Evolutionary conservation across 1,284 basidiomycete genomes (phyloP).

Genomic region (Coriolopsis trogii): DNA sequence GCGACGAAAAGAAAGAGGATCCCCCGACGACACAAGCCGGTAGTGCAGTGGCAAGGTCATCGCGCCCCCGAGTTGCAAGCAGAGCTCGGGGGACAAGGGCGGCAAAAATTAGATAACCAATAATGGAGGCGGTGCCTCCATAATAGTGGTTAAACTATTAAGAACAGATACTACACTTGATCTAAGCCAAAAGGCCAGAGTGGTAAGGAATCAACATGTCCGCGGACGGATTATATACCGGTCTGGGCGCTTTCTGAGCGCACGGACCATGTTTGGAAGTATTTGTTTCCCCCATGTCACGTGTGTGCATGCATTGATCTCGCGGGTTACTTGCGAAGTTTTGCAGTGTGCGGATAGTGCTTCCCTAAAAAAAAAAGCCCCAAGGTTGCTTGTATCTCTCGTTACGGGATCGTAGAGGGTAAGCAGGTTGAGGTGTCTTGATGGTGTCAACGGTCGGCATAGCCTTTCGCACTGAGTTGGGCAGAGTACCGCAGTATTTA

Average conservation of each 20-base stretch:
- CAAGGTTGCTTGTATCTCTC: no score
- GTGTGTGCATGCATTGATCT: no score
- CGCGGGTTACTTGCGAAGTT: no score
- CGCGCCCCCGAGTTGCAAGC: conserved; percentile 28
- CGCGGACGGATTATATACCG: conserved; percentile 4
- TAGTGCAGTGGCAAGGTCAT: conserved; percentile 28
- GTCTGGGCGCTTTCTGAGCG: neutral
- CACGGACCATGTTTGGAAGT: conserved; percentile 17
- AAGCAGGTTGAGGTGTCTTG: no score
- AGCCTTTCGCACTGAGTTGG: no score
- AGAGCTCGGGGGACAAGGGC: conserved; percentile 26
- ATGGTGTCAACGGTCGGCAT: no score
- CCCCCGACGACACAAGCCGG: conserved; percentile 21
- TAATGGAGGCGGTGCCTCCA: conserved; percentile 38
- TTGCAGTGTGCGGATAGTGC: neutral
- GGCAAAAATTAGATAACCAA: conserved; percentile 34
- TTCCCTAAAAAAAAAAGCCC: no score
- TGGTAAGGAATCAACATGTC: conserved; percentile 46
- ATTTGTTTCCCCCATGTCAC: neutral
- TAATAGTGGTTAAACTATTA: conserved; percentile 83
- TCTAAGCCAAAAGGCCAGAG: conserved; percentile 96
- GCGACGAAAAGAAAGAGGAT: conserved; percentile 54
- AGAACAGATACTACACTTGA: conserved; percentile 97
- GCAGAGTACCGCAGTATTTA: no score
- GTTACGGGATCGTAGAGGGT: no score